Conservation (phyloP, 495 filamentous ascomycete species). For the Hypoxylon trugodes region DNA sequence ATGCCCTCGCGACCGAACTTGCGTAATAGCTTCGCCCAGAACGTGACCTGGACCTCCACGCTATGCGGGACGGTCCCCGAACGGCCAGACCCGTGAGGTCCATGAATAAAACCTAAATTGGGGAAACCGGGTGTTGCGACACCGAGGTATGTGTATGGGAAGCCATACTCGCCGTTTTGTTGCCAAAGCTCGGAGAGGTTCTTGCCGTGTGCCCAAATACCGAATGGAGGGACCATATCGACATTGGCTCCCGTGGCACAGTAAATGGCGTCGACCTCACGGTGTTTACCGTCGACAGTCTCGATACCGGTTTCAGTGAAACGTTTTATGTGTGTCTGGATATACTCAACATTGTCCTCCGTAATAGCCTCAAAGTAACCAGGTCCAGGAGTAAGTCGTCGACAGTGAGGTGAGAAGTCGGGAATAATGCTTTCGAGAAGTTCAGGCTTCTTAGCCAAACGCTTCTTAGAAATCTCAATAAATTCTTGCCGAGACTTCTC, state of each 20-base stretch:
- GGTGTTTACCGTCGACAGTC: conserved; percentile 59
- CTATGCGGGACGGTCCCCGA: conserved; percentile 62
- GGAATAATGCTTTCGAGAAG: conserved; percentile 65
- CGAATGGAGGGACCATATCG: conserved; percentile 66
- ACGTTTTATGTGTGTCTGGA: conserved; percentile 62
- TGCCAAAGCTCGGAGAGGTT: conserved; percentile 60
- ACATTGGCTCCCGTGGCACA: conserved; percentile 75
- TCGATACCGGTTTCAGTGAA: conserved; percentile 67
- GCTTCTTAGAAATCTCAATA: conserved; percentile 59
- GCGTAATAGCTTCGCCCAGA: conserved; percentile 69
- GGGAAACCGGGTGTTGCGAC: conserved; percentile 70
- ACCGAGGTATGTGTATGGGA: conserved; percentile 72
- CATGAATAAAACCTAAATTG: conserved; percentile 68
- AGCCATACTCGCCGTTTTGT: conserved; percentile 59
- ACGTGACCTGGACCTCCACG: conserved; percentile 65
- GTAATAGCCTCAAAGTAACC: conserved; percentile 75
- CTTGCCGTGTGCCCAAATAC: conserved; percentile 59
- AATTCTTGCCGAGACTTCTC: conserved; percentile 57
- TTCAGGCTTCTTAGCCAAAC: conserved; percentile 62
- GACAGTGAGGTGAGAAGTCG: conserved; percentile 72
- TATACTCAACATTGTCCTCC: conserved; percentile 69
- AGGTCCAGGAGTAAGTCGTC: conserved; percentile 74
- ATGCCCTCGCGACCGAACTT: conserved; percentile 71
- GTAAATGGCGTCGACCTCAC: conserved; percentile 67
- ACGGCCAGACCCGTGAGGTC: conserved; percentile 63